These are phyloP conservation scores for Trametes cinnabarina DNA, from an alignment of 768 basidiomycete species.

Conservation along the genomic window DNA sequence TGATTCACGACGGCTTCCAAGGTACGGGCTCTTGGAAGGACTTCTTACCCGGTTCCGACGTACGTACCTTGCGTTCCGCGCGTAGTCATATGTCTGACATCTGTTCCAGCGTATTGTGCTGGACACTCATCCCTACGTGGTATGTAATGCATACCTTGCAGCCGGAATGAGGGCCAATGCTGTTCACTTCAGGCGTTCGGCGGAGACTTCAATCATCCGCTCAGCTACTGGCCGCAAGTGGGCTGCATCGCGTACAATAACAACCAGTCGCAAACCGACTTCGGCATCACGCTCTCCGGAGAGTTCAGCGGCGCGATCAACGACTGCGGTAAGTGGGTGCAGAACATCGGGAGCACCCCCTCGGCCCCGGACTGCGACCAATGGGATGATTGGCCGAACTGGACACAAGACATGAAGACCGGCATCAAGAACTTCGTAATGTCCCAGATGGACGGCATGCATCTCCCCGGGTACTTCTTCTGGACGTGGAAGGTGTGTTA, in stretches of 20 bases:
- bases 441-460: constrained; percentile 64
- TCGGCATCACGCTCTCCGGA: constrained; percentile 73
- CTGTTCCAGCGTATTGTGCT: constrained; percentile 37
- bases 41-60: constrained; percentile 40
- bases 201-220: constrained; percentile 26
- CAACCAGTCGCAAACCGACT: constrained; percentile 40
- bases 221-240: constrained; percentile 25
- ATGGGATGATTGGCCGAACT: constrained; percentile 52
- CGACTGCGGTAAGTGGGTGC: constrained; percentile 57
- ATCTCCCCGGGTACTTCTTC: constrained; percentile 59
- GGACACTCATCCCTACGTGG: constrained; percentile 53
- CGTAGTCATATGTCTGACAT: background rate
- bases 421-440: constrained; percentile 51
- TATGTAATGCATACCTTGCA: background rate
- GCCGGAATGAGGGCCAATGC: too few relatives aligned
- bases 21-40: constrained; percentile 43
- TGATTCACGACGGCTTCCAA: constrained; percentile 56
- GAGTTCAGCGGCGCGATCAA: constrained; percentile 74
- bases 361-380: constrained; percentile 34
- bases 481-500: constrained; percentile 72
- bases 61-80: constrained; percentile 4
- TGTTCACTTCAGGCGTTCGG: constrained; percentile 23
- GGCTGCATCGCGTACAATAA: constrained; percentile 26
- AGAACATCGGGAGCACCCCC: constrained; percentile 29
- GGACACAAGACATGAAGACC: constrained; percentile 49